Evolutionary conservation across 169 alveolate genomes (phyloP), one percentile per base, ranked within the genome.

Genomic region (Neospora caninum): DNA sequence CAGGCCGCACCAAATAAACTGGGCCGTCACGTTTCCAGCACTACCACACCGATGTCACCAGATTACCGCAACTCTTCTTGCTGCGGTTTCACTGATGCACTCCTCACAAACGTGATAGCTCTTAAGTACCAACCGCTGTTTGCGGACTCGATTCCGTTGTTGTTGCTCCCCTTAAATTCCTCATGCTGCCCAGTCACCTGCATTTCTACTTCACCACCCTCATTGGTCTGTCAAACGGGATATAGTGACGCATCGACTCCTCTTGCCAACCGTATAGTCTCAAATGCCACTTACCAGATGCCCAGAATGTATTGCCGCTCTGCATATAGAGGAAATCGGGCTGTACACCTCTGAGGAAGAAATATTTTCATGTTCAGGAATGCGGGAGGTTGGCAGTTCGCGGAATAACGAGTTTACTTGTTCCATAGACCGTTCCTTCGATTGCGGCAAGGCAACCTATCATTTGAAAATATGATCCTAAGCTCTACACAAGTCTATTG

Each of bases 231-330:
- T 25, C 58, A 27, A 45, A 27, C 36, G 38, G 86, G 54, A 82
- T 25, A 0, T 22, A 39, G 10, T 38, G 39, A 88, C 86, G 43
- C 36, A 54, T 22, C 43, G 58, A 49, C 9, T 22, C 18, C 18
- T 49, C 13, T 0, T 27, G 88, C 29, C 0, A 87, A 88, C 18
- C 9, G 41, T 10, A 31, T n/a, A n/a, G 34, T 41, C 18, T 41
- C n/a, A 9, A 2, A 31, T 4, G 69, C 38, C 49, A 27, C 93
- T 69, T 31, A 94, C 95, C 82, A 94, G 39, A 13, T 67, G 82
- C 84, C 95, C 82, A 93, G 98, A 94, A 94, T 97, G 98, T 1
- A 97, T 96, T 38, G 98, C 98, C 41, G 98, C 98, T 91, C 97
- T 96, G 94, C 98, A 97, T 45, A 97, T 93, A 39, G 98, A 95